Conservation (phyloP, 257 asterid species). For the Solanum lycopersicoides region DNA sequence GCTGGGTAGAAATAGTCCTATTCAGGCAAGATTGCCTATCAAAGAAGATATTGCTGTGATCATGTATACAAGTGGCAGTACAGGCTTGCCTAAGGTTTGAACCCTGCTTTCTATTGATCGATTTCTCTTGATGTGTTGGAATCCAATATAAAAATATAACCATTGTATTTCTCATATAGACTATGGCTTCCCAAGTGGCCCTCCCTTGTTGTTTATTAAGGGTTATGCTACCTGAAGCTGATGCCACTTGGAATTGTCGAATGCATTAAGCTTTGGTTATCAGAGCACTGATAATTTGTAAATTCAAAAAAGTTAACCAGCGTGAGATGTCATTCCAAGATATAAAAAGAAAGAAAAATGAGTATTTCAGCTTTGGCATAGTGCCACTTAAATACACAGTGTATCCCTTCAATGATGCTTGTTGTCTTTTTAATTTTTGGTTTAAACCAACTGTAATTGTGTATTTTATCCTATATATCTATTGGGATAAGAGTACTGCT, state of each 20-base stretch:
- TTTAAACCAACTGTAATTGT: not conserved
- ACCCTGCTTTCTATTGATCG: not conserved
- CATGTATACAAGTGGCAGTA: constrained; percentile 98
- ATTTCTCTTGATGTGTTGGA: not conserved
- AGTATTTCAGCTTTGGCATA: not conserved
- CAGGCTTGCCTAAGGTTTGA: constrained; percentile 83
- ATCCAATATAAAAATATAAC: not conserved
- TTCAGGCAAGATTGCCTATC: constrained; percentile 47
- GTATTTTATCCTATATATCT: not conserved
- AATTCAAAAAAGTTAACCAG: not conserved
- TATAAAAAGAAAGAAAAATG: not conserved
- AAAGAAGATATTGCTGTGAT: constrained; percentile 82
- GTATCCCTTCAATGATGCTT: not conserved
- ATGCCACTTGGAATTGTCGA: not conserved
- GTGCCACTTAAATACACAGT: not conserved
- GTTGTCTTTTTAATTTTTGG: not conserved
- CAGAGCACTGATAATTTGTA: not conserved
- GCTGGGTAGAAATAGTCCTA: constrained; percentile 52
- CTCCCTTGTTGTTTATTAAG: not conserved
- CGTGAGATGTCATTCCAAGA: not conserved
- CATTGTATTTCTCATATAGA: not conserved
- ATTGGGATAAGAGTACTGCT: not conserved
- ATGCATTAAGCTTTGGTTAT: not conserved
- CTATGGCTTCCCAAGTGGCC: not conserved
- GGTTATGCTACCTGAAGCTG: not conserved